Evolutionary conservation across 768 basidiomycete species (phyloP).

Genomic region (Russula sp.): DNA sequence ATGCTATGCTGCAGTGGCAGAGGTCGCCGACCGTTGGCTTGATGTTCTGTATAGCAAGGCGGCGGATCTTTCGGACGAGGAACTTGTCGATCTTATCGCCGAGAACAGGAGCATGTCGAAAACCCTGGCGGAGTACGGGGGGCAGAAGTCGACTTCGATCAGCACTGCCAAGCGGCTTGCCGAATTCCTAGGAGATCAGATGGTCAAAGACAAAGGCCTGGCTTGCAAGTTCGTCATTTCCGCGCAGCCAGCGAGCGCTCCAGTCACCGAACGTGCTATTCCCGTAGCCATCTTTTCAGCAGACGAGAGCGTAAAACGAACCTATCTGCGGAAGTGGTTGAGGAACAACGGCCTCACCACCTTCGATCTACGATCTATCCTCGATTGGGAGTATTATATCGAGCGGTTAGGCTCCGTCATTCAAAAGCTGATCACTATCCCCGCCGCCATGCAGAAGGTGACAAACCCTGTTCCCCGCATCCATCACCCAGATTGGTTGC

Average conservation of each 20-base stretch:
- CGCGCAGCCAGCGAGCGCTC: conserved; percentile 82
- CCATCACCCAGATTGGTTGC: conserved; percentile 95
- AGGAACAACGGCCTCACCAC: conserved; percentile 82
- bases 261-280: conserved; percentile 94
- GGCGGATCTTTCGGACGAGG: conserved; percentile 79
- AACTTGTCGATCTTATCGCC: conserved; percentile 94
- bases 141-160: conserved; percentile 97
- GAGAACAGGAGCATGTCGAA: conserved; percentile 98
- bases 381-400: conserved; percentile 99
- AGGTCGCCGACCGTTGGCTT: conserved; percentile 94
- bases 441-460: conserved; percentile 97
- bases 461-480: conserved; percentile 94
- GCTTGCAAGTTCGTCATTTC: conserved; percentile 99
- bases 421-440: conserved; percentile 98
- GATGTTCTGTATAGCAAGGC: conserved; percentile 89
- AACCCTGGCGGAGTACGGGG: conserved; percentile 92
- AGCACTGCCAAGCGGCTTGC: conserved; percentile 91
- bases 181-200: conserved; percentile 94
- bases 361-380: conserved; percentile 88
- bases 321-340: conserved; percentile 92
- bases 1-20: conserved; percentile 90
- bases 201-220: conserved; percentile 99
- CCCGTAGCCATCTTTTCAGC: conserved; percentile 98
- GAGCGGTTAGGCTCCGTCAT: conserved; percentile 96
- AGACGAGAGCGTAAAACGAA: conserved; percentile 82